These are phyloP conservation scores for Houttuynia cordata DNA, from an alignment of 164 flowering plant genomes.

Conservation along the genomic window DNA sequence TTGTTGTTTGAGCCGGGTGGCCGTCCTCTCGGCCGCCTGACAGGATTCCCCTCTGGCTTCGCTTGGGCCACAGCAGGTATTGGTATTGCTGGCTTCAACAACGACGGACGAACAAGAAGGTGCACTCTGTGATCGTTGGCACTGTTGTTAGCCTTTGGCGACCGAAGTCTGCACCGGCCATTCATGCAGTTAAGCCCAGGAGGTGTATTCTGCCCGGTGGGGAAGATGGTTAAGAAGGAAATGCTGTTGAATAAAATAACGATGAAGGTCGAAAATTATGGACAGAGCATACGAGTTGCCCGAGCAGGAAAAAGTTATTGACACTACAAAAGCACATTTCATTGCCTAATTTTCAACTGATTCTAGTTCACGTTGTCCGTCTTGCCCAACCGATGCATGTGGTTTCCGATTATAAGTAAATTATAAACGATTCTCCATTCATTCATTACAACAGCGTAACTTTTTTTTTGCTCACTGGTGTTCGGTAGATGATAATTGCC, in stretches of 20 bases:
- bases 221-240: slow-evolving; percentile 22
- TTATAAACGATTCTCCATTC: too few relatives aligned
- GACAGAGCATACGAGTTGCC: slow-evolving; percentile 41
- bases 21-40: slow-evolving; percentile 63
- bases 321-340: too few relatives aligned
- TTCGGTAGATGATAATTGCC: too few relatives aligned
- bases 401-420: too few relatives aligned
- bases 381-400: slow-evolving; percentile 27
- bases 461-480: too few relatives aligned
- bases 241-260: slow-evolving; percentile 12
- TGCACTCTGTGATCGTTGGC: too few relatives aligned
- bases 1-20: slow-evolving; percentile 89
- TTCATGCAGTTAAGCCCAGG: slow-evolving; percentile 11
- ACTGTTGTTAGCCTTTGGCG: too few relatives aligned
- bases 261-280: slow-evolving; percentile 24
- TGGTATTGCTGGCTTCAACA: background rate
- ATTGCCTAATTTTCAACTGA: slow-evolving; percentile 48
- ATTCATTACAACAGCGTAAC: too few relatives aligned
- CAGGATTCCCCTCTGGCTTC: background rate
- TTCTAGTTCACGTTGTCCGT: slow-evolving; percentile 38
- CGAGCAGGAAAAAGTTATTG: slow-evolving; percentile 16
- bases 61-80: background rate
- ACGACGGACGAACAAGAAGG: background rate
- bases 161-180: slow-evolving; percentile 36
- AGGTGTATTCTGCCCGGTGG: too few relatives aligned